Base-by-base conservation (phyloP, 768 basidiomycete species). In the Rhizopogon vulgaris region DNA sequence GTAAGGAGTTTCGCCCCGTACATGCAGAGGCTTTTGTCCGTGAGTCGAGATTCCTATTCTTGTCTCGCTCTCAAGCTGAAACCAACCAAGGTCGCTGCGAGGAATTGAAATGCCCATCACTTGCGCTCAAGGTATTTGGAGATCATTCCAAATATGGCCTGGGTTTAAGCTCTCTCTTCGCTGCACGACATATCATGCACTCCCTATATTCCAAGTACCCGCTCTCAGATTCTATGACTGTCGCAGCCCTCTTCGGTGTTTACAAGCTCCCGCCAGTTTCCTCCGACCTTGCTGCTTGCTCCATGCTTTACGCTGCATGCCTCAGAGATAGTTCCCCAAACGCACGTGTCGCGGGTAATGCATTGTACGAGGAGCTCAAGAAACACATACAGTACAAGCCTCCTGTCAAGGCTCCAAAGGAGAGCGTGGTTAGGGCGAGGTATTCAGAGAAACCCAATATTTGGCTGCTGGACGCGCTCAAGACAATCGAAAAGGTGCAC, bases 141-240 rank as follows among this genome's bases (percentile, higher is more conserved):
- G 69, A 87, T 60, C 83, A 76, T 52, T 70, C 81, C 12, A 82
- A 80, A 60, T 84, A 86, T 63, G 76, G 78, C 46, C 56, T 87
- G 15, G 63, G 69, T 18, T 71, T 87, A 12, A 51, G 58, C 7
- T 76, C 78, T 3, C 67, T 78, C 9, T 56, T 69, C 0, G 79
- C 76, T 2, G 85, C 76, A 0, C 83, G 77, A 4, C 74, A 72
- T 38, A 76, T 87, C 41, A 62, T 86, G 1, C 78, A 85, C 52
- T 73, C 81, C 1, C 69, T 86, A 3, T 77, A 80, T 59, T 53
- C 65, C 43, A 59, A 71, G 15, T 63, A 75, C 53, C 75, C 81
- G 1, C 63, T 85, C 18, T 65, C 76, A 17, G 68, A 78, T 53
- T 62, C 73, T 38, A 71, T 84, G 48, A 64, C 78, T 1, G 74